Conservation (phyloP, 768 basidiomycete species). For the Amanita rimosa region DNA sequence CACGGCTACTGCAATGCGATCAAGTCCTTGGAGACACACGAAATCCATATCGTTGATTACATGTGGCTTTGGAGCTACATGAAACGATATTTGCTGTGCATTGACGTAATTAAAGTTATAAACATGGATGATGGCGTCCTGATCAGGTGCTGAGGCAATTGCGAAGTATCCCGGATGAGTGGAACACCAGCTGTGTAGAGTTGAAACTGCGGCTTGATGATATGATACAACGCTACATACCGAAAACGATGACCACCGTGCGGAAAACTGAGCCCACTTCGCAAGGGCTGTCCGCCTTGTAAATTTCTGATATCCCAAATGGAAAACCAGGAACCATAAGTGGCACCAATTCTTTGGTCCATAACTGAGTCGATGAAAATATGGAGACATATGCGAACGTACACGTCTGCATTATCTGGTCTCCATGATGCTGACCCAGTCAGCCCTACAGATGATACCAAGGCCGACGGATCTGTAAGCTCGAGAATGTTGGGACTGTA, state of each 20-base stretch:
- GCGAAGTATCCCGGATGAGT: constrained; percentile 72
- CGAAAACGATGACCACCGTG: constrained; percentile 63
- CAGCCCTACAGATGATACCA: constrained; percentile 39
- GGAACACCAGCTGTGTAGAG: constrained; percentile 57
- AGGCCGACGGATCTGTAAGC: constrained; percentile 56
- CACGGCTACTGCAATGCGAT: constrained; percentile 57
- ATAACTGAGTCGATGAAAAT: not conserved
- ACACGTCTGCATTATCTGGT: constrained; percentile 63
- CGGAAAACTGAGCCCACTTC: constrained; percentile 50
- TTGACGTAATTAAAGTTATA: constrained; percentile 57
- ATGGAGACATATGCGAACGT: constrained; percentile 12
- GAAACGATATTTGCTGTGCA: constrained; percentile 49
- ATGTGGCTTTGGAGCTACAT: constrained; percentile 50
- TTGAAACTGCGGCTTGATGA: constrained; percentile 1
- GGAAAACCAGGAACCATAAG: constrained; percentile 59
- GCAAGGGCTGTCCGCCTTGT: constrained; percentile 61
- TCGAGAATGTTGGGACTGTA: constrained; percentile 58
- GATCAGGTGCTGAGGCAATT: constrained; percentile 47
- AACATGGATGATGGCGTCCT: constrained; percentile 60
- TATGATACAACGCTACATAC: constrained; percentile 23
- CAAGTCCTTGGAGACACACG: constrained; percentile 45
- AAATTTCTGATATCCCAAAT: constrained; percentile 70
- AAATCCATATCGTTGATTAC: constrained; percentile 71
- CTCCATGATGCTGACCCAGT: constrained; percentile 63
- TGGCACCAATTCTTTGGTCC: constrained; percentile 52